Evolutionary conservation across 2,329 filamentous ascomycete species (phyloP).

Genomic region (Rhytidhysteron rufulum): DNA sequence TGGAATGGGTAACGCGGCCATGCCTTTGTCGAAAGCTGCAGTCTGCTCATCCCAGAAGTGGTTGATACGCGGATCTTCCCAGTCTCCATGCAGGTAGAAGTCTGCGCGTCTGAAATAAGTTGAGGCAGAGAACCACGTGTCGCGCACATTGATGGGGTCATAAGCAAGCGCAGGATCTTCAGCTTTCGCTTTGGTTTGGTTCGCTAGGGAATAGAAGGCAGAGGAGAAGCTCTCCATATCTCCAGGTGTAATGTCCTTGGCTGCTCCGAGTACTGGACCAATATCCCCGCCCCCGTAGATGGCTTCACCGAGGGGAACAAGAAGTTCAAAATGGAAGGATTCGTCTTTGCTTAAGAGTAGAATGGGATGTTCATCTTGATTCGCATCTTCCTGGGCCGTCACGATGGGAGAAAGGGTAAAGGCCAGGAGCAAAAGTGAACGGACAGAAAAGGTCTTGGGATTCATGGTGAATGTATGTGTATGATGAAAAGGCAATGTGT

Average conservation of each 20-base stretch:
- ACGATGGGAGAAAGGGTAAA: background rate
- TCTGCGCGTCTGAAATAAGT: background rate
- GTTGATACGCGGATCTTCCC: conserved; percentile 6
- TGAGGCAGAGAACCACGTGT: conserved; percentile 3
- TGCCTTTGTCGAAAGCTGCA: conserved; percentile 6
- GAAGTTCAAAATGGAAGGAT: conserved; percentile 2
- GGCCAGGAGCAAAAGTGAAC: background rate
- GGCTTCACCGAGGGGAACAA: background rate
- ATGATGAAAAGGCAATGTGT: too few relatives aligned
- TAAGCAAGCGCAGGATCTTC: background rate
- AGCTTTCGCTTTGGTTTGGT: conserved; percentile 1
- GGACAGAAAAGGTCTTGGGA: too few relatives aligned
- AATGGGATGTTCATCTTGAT: background rate
- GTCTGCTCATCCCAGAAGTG: conserved; percentile 1
- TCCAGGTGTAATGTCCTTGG: conserved; percentile 2
- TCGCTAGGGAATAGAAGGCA: conserved; percentile 1
- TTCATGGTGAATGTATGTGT: too few relatives aligned
- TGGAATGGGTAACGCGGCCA: conserved; percentile 4
- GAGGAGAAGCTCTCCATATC: conserved; percentile 1
- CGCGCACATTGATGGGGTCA: conserved; percentile 1
- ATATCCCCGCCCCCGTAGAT: background rate
- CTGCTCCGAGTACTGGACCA: background rate
- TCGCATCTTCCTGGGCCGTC: background rate
- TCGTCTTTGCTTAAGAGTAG: background rate
- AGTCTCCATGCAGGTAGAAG: conserved; percentile 5